Evolutionary conservation across 495 filamentous ascomycete genomes (phyloP), one percentile per base, ranked within the genome.

Genomic region (Podospora australis): DNA sequence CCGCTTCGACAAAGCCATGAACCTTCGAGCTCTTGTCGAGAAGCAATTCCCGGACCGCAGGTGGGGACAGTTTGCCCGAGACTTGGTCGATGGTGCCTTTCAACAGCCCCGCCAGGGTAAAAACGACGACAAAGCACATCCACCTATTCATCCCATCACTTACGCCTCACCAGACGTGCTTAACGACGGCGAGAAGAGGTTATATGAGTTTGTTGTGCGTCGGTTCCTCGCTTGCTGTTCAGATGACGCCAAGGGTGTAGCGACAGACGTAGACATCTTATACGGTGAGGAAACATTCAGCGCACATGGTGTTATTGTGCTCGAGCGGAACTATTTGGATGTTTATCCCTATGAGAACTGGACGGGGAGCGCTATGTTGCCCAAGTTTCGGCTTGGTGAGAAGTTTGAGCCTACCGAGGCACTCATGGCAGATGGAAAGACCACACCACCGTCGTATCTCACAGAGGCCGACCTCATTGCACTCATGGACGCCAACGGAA

Each of bases 401-500:
- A 64, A 66, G 0, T 96, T 97, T 58, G 81, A 87, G 55, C 94
- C 92, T 7, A 88, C 83, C 2, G 90, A 97, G 65, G 92, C 91
- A 5, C 81, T 83, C 44, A 86, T 97, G 54, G 83, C 77, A 11
- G 90, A 95, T 49, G 91, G 92, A 13, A 84, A 91, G 64, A 98
- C 92, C 0, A 74, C 74, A 0, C 70, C 90, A 7, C 92, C 94
- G 0, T 80, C 77, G 10, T 96, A 94, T 58, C 68, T 98, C 25
- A 98, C 92, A 1, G 92, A 98, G 62, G 90, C 92, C 2, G 92
- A 97, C 62, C 73, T 98, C n/a, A 96, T 98, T 65, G 87, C 84
- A 4, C 75, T 98, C 19, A 98, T 98, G 92, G 94, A 98, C 68
- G 91, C 87, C 13, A 97, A 98, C 63, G 92, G 92, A 9, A 98